A percentile compares a stretch with the other conserved stretches of the same genome.
phyloP scores from a whole-genome alignment of 2,329 filamentous ascomycete species.

The Beauveria rudraprayagi region DNA sequence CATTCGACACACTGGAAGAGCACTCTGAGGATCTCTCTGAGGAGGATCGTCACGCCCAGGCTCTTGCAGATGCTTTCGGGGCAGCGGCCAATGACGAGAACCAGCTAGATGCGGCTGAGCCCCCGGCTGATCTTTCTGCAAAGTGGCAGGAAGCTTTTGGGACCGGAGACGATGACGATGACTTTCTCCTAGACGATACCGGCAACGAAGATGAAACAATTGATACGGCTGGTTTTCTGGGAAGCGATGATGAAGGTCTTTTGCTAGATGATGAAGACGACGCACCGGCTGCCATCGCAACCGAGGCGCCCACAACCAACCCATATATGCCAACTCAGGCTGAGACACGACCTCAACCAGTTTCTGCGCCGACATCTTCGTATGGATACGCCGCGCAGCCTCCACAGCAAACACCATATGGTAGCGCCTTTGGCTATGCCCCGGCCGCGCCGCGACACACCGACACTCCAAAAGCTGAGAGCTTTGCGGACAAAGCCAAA shows the following conservation, averaged over 20 bases:
- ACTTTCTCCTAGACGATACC: conserved; percentile 52
- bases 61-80: conserved; percentile 17
- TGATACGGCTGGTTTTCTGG: conserved; percentile 59
- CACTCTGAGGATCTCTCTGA: conserved; percentile 17
- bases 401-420: conserved; percentile 19
- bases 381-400: conserved; percentile 11
- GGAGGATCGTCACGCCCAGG: conserved; percentile 20
- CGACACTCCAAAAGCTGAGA: conserved; percentile 57
- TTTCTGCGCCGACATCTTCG: conserved; percentile 8
- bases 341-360: conserved; percentile 6
- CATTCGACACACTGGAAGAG: not conserved
- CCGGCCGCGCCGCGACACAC: conserved; percentile 25
- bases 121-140: conserved; percentile 60
- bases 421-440: conserved; percentile 21
- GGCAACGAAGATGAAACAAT: conserved; percentile 35
- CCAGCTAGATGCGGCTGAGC: conserved; percentile 15
- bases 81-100: conserved; percentile 16
- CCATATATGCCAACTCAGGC: conserved; percentile 12
- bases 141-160: conserved; percentile 79
- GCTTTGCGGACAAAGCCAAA: conserved; percentile 85
- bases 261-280: conserved; percentile 59
- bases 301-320: conserved; percentile 5
- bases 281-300: conserved; percentile 14
- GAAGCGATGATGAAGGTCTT: conserved; percentile 80
- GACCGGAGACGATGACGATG: conserved; percentile 64